Percentiles rank a stretch among this genome's conserved stretches.
Conservation (phyloP, 2,329 filamentous ascomycete species). For the Uncinocarpus reesii region DNA sequence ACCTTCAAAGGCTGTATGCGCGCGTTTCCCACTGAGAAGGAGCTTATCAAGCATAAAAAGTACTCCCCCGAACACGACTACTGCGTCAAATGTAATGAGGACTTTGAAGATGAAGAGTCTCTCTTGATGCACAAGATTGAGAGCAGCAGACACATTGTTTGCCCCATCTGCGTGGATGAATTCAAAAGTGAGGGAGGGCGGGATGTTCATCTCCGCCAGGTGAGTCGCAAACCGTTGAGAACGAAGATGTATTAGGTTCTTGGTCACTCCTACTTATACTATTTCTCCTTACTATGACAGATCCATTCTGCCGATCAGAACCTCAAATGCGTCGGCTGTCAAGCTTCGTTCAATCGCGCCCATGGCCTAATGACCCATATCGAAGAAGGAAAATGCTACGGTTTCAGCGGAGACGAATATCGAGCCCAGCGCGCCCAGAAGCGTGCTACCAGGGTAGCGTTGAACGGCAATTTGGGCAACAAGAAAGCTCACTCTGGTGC, state of each 20-base stretch:
- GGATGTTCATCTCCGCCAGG: constrained; percentile 43
- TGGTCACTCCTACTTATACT: neutral
- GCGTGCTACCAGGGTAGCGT: constrained; percentile 33
- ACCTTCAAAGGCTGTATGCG: constrained; percentile 38
- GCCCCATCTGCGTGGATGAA: constrained; percentile 47
- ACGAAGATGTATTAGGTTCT: constrained; percentile 9
- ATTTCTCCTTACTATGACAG: constrained; percentile 26
- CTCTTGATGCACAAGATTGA: constrained; percentile 42
- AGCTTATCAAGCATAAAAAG: constrained; percentile 45
- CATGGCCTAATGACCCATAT: constrained; percentile 45
- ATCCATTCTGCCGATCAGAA: constrained; percentile 42
- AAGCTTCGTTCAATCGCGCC: constrained; percentile 39
- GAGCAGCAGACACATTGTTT: constrained; percentile 42
- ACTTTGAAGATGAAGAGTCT: constrained; percentile 39
- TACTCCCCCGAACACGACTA: constrained; percentile 32
- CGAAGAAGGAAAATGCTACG: constrained; percentile 42
- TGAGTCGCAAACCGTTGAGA: no score
- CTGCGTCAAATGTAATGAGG: constrained; percentile 34
- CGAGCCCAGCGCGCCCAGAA: constrained; percentile 43
- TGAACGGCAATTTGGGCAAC: constrained; percentile 14
- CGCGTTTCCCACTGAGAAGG: constrained; percentile 37
- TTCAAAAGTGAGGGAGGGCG: constrained; percentile 46
- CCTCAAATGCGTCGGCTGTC: constrained; percentile 42
- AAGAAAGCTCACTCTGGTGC: neutral
- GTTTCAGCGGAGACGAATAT: constrained; percentile 37